Evolutionary conservation across 2,329 filamentous ascomycete genomes (phyloP), one percentile per base, ranked within the genome.

Genomic region (Metarhizium robertsii): DNA sequence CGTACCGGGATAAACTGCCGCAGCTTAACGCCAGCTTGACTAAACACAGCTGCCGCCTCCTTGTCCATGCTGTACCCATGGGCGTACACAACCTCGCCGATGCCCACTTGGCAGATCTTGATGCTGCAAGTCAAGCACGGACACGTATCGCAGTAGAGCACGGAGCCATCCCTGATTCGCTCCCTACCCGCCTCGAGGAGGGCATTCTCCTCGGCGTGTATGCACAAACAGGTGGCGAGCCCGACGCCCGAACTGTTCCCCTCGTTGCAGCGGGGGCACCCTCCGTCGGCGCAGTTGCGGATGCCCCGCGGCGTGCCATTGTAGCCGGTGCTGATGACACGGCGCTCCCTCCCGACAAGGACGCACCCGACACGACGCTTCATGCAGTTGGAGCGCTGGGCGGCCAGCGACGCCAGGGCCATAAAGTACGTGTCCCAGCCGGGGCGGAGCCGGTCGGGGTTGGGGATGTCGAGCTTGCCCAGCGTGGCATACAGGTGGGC

Each of bases 341-440:
- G 83, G 65, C 85, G 86, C 66, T 91, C 86, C 60, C 87, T 80
- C 57, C 77, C 77, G 38, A 97, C 92, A 10, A 99, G 79, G 6
- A 97, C 94, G 72, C 92, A 96, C 7, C 94, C 94, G 1, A 99
- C 94, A 61, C 92, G 85, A 34, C 94, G 82, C 74, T 97, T 96
- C 94, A 99, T 99, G 76, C 94, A 99, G 71, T 99, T 99, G 67
- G 86, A 90, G 60, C 94, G 83, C 62, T 90, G 87, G 0, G 92
- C 89, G 7, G 94, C 94, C 50, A 99, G 83, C 38, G 88, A 90
- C 5, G 94, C 92, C n/a, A 99, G 78, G 45, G 89, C 84, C 94
- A 99, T 99, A 68, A 99, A 99, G 75, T 99, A 99, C 65, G 88
- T 86, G 71, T 99, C 94, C 94, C 94, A 99, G 51, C 83, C 86